A percentile compares a stretch with the other conserved stretches of the same genome.
Evolutionary conservation across 257 asterid genomes (phyloP).

Genomic region (Eucommia ulmoides): DNA sequence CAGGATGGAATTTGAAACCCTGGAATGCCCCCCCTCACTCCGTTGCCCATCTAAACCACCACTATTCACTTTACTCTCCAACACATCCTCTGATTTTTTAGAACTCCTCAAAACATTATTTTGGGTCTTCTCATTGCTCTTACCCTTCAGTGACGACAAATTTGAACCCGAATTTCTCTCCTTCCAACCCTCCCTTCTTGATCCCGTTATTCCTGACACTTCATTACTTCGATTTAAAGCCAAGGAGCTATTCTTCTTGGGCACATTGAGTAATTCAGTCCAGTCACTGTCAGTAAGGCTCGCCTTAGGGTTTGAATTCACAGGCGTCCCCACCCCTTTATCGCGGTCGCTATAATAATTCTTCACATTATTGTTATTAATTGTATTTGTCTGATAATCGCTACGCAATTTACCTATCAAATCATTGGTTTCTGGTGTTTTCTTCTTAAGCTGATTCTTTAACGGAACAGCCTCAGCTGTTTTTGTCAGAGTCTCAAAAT

Average conservation of each 20-base stretch:
- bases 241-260: slow-evolving; percentile 32
- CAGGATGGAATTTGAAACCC: slow-evolving; percentile 27
- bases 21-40: slow-evolving; percentile 27
- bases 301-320: slow-evolving; percentile 26
- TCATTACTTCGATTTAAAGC: slow-evolving; percentile 27
- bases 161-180: slow-evolving; percentile 29
- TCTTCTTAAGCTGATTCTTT: slow-evolving; percentile 83
- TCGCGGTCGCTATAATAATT: slow-evolving; percentile 26
- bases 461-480: slow-evolving; percentile 43
- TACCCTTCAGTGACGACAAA: slow-evolving; percentile 22
- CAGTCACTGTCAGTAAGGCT: slow-evolving; percentile 71
- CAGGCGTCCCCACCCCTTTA: slow-evolving; percentile 25
- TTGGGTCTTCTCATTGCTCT: slow-evolving; percentile 29
- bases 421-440: slow-evolving; percentile 22
- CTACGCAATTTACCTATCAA: slow-evolving; percentile 5
- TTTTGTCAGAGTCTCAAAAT: slow-evolving; percentile 23
- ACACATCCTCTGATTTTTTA: slow-evolving; percentile 29
- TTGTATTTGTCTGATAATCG: slow-evolving; percentile 20
- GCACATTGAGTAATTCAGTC: slow-evolving; percentile 81
- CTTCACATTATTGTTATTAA: slow-evolving; percentile 20
- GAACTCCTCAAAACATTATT: slow-evolving; percentile 33
- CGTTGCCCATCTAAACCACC: slow-evolving; percentile 29
- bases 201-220: slow-evolving; percentile 21
- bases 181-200: slow-evolving; percentile 38
- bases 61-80: slow-evolving; percentile 30